These are phyloP conservation scores for Cytospora piceae DNA, from an alignment of 2,329 filamentous ascomycete species.

Conservation along the genomic window DNA sequence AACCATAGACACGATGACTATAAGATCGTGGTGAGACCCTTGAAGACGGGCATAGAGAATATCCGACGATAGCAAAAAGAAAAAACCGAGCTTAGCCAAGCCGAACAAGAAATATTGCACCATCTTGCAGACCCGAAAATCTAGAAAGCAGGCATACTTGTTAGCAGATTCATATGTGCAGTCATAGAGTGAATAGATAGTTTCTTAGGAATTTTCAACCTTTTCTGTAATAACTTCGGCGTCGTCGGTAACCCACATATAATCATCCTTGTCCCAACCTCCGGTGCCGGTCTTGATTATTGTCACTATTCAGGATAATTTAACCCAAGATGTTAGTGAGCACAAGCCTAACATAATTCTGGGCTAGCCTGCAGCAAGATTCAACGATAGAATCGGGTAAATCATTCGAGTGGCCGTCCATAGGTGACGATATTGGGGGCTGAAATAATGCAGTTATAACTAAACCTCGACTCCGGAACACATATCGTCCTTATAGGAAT, in stretches of 20 bases:
- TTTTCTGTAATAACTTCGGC: slow-evolving; percentile 28
- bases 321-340: no score
- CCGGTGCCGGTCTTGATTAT: slow-evolving; percentile 20
- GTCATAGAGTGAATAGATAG: no score
- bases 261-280: slow-evolving; percentile 23
- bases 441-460: no score
- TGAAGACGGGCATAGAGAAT: slow-evolving; percentile 20
- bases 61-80: slow-evolving; percentile 30
- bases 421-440: no score
- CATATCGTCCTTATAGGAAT: no score
- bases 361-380: no score
- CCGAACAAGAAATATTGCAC: slow-evolving; percentile 25
- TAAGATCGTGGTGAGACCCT: slow-evolving; percentile 8
- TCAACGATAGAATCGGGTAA: no score
- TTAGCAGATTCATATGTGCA: no score
- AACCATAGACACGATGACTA: slow-evolving; percentile 28
- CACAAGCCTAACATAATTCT: no score
- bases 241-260: slow-evolving; percentile 25
- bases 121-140: slow-evolving; percentile 26
- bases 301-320: no score
- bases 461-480: no score
- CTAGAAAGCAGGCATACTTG: slow-evolving; percentile 7
- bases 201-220: slow-evolving; percentile 7
- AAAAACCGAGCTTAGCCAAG: slow-evolving; percentile 28
- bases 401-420: no score